Conservation (phyloP, 495 filamentous ascomycete genomes). For the Talaromyces thailandensis region DNA sequence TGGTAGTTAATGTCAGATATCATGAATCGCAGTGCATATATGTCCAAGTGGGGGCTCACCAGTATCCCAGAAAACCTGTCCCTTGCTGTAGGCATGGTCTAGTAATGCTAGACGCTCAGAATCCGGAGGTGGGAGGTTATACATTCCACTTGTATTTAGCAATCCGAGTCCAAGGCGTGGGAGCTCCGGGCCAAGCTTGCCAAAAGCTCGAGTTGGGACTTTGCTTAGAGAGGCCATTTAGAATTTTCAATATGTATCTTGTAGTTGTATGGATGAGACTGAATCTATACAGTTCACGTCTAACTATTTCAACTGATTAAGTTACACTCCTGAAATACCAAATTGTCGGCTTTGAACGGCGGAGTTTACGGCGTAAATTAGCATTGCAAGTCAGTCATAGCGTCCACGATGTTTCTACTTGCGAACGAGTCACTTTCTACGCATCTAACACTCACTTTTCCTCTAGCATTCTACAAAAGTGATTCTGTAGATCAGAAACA, state of each 20-base stretch:
- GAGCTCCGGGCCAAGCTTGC: conserved; percentile 45
- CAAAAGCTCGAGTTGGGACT: conserved; percentile 33
- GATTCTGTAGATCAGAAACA: background rate
- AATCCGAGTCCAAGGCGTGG: conserved; percentile 45
- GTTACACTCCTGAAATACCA: background rate
- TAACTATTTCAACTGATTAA: background rate
- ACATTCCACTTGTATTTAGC: conserved; percentile 43
- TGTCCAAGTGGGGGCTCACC: conserved; percentile 3
- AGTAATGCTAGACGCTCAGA: conserved; percentile 32
- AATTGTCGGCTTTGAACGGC: background rate
- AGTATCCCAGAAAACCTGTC: conserved; percentile 52
- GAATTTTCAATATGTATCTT: background rate
- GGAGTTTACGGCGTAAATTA: background rate
- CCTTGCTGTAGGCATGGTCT: conserved; percentile 40
- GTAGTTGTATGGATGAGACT: background rate
- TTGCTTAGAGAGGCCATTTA: background rate
- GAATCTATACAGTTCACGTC: background rate
- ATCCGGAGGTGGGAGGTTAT: conserved; percentile 31
- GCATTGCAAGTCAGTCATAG: background rate
- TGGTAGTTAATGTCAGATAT: conserved; percentile 4
- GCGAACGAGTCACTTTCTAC: background rate
- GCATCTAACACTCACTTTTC: background rate
- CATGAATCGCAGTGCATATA: background rate
- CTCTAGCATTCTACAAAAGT: background rate
- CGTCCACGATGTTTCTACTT: background rate